Evolutionary conservation across 768 basidiomycete species (phyloP).

Genomic region (Macrolepiota fuliginosa): DNA sequence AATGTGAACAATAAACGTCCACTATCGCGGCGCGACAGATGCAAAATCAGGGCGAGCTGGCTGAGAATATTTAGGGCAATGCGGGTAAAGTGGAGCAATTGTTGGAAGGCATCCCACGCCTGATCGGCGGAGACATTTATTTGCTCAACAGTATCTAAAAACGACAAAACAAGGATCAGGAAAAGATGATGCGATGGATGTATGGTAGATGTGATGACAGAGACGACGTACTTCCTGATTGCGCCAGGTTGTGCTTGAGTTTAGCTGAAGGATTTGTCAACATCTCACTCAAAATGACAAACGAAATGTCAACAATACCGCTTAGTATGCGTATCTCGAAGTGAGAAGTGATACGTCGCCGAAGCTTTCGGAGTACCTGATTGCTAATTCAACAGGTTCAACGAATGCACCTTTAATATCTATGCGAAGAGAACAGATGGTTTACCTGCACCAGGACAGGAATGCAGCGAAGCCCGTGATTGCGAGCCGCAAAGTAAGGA

Average conservation of each 20-base stretch:
- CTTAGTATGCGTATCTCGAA: constrained; percentile 8
- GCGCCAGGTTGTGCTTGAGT: constrained; percentile 4
- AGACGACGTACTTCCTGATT: constrained; percentile 2
- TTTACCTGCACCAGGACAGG: not conserved
- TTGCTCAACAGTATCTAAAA: not conserved
- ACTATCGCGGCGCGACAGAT: not conserved
- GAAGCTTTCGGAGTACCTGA: not conserved
- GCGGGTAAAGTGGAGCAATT: not conserved
- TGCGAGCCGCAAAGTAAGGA: not conserved
- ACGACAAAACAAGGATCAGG: too few relatives aligned
- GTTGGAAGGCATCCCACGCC: constrained; percentile 1
- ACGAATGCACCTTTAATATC: too few relatives aligned
- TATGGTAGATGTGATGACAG: too few relatives aligned
- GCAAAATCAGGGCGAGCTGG: constrained; percentile 6
- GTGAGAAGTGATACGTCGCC: constrained; percentile 1
- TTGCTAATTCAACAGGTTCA: not conserved
- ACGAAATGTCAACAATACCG: not conserved
- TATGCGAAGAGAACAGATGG: not conserved
- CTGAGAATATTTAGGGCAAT: not conserved
- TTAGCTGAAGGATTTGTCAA: not conserved
- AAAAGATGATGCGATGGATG: not conserved
- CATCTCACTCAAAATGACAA: not conserved
- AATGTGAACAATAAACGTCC: constrained; percentile 9
- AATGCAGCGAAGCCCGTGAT: not conserved
- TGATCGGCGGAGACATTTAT: not conserved